phyloP scores from a whole-genome alignment of 176 grass and related monocot genomes.

The Oryza officinalis region DNA sequence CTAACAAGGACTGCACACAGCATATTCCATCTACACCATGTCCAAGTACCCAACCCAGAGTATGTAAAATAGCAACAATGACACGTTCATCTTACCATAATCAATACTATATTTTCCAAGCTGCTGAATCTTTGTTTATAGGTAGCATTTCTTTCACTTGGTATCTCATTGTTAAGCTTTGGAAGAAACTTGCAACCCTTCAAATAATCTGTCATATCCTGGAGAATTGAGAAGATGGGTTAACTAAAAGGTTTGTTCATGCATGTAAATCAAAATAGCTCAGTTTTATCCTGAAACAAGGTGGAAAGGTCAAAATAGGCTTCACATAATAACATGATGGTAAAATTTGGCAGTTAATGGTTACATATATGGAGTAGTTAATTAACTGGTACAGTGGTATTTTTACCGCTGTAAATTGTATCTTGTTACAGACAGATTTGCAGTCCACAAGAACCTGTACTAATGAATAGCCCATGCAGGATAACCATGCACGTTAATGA shows the following conservation, averaged over 20 bases:
- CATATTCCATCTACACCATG: neutral
- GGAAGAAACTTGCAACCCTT: conserved; percentile 95
- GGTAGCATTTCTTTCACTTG: conserved; percentile 69
- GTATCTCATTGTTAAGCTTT: conserved; percentile 92
- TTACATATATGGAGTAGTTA: neutral
- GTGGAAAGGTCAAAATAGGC: neutral
- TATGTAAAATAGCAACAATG: conserved; percentile 10
- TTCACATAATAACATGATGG: neutral
- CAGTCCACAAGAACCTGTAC: neutral
- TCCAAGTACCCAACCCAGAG: neutral
- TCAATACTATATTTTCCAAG: conserved; percentile 82
- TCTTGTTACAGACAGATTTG: neutral
- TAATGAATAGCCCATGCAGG: neutral
- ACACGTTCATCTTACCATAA: conserved; percentile 70
- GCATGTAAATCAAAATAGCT: conserved; percentile 17
- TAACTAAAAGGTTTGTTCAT: neutral
- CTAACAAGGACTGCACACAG: neutral
- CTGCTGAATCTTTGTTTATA: conserved; percentile 89
- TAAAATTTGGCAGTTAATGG: neutral
- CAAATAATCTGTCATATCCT: conserved; percentile 87
- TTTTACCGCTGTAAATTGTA: neutral
- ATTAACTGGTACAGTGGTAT: neutral
- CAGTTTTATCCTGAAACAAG: neutral
- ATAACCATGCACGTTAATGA: conserved; percentile 5
- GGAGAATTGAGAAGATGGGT: conserved; percentile 28